Conservation (phyloP, 192 early-diverging fungal genomes). For the Chytriomyces confervae region DNA sequence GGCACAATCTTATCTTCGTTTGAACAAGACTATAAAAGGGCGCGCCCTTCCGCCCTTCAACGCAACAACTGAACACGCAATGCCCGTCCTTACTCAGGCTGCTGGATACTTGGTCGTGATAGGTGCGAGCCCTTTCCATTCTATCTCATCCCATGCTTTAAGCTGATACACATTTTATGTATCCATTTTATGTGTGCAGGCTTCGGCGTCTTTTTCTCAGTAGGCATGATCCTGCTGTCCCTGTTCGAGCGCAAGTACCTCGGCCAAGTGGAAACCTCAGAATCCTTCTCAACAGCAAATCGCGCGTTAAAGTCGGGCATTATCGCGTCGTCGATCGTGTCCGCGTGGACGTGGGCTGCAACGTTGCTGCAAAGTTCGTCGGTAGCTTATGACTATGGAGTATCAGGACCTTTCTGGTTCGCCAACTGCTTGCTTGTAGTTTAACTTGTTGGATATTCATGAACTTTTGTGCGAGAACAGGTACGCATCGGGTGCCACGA, state of each 20-base stretch:
- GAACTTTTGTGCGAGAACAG: slow-evolving; percentile 61
- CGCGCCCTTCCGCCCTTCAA: too few relatives aligned
- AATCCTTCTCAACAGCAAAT: slow-evolving; percentile 75
- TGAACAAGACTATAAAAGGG: too few relatives aligned
- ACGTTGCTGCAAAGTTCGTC: slow-evolving; percentile 71
- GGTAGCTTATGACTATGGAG: slow-evolving; percentile 74
- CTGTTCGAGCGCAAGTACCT: slow-evolving; percentile 69
- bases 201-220: slow-evolving; percentile 59
- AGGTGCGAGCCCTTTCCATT: background rate
- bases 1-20: too few relatives aligned
- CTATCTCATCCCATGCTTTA: background rate
- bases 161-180: background rate
- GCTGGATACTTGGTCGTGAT: slow-evolving; percentile 48
- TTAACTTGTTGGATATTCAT: slow-evolving; percentile 50
- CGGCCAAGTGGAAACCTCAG: slow-evolving; percentile 66
- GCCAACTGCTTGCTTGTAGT: background rate
- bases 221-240: slow-evolving; percentile 69
- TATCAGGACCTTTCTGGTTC: slow-evolving; percentile 63
- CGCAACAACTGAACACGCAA: background rate
- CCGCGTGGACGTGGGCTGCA: slow-evolving; percentile 68
- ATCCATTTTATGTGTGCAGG: background rate
- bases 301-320: slow-evolving; percentile 71
- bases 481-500: slow-evolving; percentile 72
- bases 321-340: slow-evolving; percentile 72
- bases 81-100: slow-evolving; percentile 42